Base-by-base conservation (phyloP, 306 rosid species). In the Cicer bijugum region DNA sequence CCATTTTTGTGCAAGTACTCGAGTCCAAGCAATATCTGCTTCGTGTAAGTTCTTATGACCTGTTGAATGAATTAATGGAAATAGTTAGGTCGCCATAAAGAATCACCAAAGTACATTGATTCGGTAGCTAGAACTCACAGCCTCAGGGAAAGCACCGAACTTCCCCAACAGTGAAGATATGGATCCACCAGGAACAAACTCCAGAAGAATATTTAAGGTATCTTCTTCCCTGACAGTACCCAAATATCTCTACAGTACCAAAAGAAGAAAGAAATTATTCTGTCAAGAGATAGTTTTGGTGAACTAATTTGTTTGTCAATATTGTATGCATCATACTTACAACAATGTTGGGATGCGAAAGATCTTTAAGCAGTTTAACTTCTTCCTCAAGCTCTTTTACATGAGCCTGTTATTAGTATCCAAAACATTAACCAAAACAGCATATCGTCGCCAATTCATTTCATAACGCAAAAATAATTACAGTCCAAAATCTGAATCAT, bases 121-220 rank as follows among this genome's bases (percentile, higher is more conserved):
- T 73, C 8, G 33, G 75, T 75, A 43, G 80, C 33, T 67, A 56
- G 28, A 81, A 90, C 97, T 87, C 89, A 95, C 99, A 12, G 99
- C 89, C 86, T 95, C 99, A 19, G 99, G 99, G 75, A 95, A 95
- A 79, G 97, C 86, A 56, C 97, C 99, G 84, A 95, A 95, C 88
- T 95, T 95, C 82, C 99, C 97, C 85, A 92, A 71, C 28, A 95
- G 96, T 7, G 99, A 95, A 63, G 99, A 90, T 81, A 95, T 95
- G 46, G 99, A 95, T 79, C 99, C 99, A 79, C 99, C 99, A 51
- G 99, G 92, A 45, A 95, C 99, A 92, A 95, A 95, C 75, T 95
- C 99, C 78, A 95, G 67, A 69, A 95, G 84, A 85, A 95, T 95
- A 85, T 95, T 95, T 72, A 95, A 65, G 44, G 91, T 85, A 48